Base-by-base conservation (phyloP, 768 basidiomycete genomes). In the Boletales sp. region DNA sequence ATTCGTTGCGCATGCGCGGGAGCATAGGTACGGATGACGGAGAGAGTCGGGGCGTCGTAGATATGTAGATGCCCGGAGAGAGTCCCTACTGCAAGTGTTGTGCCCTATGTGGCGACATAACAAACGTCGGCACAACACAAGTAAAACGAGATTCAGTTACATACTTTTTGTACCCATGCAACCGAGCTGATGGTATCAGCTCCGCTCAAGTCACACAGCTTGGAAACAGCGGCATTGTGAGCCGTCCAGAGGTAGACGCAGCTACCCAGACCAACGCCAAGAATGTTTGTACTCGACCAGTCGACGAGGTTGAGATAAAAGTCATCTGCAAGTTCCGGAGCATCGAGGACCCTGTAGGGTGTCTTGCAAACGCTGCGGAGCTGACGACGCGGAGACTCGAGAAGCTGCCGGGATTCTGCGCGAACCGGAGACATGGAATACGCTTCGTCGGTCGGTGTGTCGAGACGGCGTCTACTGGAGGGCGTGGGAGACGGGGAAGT, bases 241-340 rank as follows among this genome's bases (percentile, higher is more conserved):
- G 95, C 96, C 8, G 88, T 90, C 96, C 96, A 99, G 1, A 97
- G 83, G 64, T 99, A 99, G 12, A 99, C 95, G 54, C 91, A 94
- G 0, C 85, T 75, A 3, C 87, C 90, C 8, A 99, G 77, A 3
- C 94, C 95, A 8, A 98, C 96, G 4, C 90, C 94, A 0, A 98
- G 82, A 0, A 97, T 85, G 63, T 98, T 98, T 5, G 90, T 94
- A 46, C 85, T 87, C 3, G 89, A 91, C 96, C 96, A 98, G 55
- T 97, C 94, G 19, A 98, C 94, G 11, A 98, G 78, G 63, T 98
- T 98, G 55, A 99, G 86, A 63, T 99, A 98, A 69, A 97, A 99
- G 67, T 99, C 95, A 65, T 98, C 95, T 28, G 93, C 92, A 12
- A 99, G 82, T 48, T 98, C 94, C 0, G 95, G 96, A 8, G 95